Percentiles rank a stretch among this genome's conserved stretches.
These are phyloP conservation scores for Fraxinus sp. DNA, from an alignment of 305 asterid genomes.

Conservation along the genomic window DNA sequence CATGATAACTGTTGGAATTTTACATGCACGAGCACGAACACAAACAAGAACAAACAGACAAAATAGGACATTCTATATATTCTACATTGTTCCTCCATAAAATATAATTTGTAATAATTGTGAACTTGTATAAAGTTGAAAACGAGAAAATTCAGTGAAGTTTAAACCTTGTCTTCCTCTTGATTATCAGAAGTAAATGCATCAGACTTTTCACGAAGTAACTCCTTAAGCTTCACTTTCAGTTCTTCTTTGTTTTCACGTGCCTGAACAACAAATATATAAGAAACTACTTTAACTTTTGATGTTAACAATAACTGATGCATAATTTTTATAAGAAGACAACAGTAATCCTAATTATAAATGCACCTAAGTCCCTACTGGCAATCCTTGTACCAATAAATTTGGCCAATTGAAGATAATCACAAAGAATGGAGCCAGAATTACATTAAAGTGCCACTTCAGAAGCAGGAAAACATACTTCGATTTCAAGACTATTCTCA, in stretches of 20 bases:
- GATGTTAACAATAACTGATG: constrained; percentile 15
- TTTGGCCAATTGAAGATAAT: constrained; percentile 10
- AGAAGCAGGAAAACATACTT: constrained; percentile 59
- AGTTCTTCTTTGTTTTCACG: constrained; percentile 77
- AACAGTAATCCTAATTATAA: background rate
- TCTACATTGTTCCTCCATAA: background rate
- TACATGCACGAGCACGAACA: background rate
- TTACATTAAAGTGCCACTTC: constrained; percentile 34
- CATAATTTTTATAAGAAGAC: background rate
- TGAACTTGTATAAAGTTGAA: background rate
- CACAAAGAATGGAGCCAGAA: constrained; percentile 26
- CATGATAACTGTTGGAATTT: background rate
- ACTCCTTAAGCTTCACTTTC: constrained; percentile 71
- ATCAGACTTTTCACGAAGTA: constrained; percentile 82
- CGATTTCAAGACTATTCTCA: constrained; percentile 67
- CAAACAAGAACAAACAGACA: background rate
- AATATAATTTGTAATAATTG: background rate
- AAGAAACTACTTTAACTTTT: constrained; percentile 18
- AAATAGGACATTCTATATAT: background rate
- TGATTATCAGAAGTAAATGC: constrained; percentile 60
- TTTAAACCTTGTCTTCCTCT: constrained; percentile 82
- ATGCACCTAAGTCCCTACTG: constrained; percentile 17
- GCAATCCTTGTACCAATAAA: constrained; percentile 20
- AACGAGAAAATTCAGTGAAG: background rate
- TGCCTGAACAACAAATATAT: constrained; percentile 37